phyloP scores from a whole-genome alignment of 768 basidiomycete genomes.

The Auricularia cornea region DNA sequence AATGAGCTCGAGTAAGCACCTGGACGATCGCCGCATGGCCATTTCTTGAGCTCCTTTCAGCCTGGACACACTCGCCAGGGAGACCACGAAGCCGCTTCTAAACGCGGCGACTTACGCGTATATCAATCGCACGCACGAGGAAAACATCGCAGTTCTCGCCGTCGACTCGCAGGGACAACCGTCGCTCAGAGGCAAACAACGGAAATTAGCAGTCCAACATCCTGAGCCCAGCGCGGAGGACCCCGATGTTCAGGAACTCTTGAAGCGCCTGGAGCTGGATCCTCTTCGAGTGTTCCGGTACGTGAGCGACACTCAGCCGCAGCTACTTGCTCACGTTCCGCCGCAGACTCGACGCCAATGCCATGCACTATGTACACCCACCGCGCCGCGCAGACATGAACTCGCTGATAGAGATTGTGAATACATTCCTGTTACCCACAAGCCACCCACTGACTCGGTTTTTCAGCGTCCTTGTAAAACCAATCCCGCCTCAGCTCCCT shows the following conservation, averaged over 20 bases:
- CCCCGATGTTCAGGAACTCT: conserved; percentile 40
- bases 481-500: neutral
- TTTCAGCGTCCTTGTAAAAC: neutral
- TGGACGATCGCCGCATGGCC: neutral
- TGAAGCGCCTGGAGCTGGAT: conserved; percentile 42
- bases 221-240: conserved; percentile 28
- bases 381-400: conserved; percentile 63
- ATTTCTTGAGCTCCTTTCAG: conserved; percentile 26
- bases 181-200: conserved; percentile 16
- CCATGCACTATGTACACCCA: conserved; percentile 54
- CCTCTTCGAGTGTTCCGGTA: conserved; percentile 57
- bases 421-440: conserved; percentile 6
- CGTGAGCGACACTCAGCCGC: conserved; percentile 17
- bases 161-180: conserved; percentile 20
- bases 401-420: conserved; percentile 36
- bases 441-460: neutral
- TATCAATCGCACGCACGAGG: conserved; percentile 45
- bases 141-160: conserved; percentile 25
- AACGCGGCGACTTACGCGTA: conserved; percentile 51
- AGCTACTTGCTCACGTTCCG: neutral
- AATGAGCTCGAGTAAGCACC: conserved; percentile 9
- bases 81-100: conserved; percentile 37
- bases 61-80: conserved; percentile 40
- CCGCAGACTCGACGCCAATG: conserved; percentile 23
- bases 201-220: conserved; percentile 6